Conservation (phyloP, 441 rosid species). For the Daphne laureola region DNA sequence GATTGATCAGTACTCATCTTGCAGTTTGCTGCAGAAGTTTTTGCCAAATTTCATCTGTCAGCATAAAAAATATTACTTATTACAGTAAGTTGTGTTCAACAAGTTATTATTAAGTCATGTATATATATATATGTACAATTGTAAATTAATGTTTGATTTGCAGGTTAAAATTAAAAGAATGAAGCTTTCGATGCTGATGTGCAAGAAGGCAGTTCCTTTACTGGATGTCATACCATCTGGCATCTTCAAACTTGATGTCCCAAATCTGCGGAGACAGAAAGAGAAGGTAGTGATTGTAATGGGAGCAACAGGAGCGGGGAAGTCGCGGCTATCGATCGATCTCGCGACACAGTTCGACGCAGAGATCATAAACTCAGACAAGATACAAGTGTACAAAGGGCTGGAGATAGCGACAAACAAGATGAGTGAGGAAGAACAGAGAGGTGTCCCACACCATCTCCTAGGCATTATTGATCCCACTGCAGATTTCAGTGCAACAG, state of each 20-base stretch:
- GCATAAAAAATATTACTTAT: too few relatives aligned
- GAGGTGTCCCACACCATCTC: conserved; percentile 64
- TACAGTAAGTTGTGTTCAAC: too few relatives aligned
- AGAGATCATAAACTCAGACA: conserved; percentile 71
- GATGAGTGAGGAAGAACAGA: conserved; percentile 42
- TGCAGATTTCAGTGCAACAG: conserved; percentile 38
- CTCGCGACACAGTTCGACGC: conserved; percentile 46
- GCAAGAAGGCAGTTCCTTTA: conserved; percentile 26
- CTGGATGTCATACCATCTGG: conserved; percentile 26
- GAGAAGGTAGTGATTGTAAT: conserved; percentile 49
- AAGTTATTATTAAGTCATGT: too few relatives aligned
- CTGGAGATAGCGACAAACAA: conserved; percentile 65
- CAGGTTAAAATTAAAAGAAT: conserved; percentile 12
- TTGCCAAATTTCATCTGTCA: too few relatives aligned
- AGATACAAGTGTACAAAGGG: conserved; percentile 61
- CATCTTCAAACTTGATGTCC: conserved; percentile 24
- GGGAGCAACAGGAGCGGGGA: conserved; percentile 81
- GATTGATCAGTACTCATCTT: too few relatives aligned
- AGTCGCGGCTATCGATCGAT: conserved; percentile 61
- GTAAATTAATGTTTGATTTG: too few relatives aligned
- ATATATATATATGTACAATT: too few relatives aligned
- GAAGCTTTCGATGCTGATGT: conserved; percentile 28
- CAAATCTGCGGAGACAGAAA: conserved; percentile 29
- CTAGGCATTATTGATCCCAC: conserved; percentile 42
- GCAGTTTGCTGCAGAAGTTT: too few relatives aligned